phyloP scores from a whole-genome alignment of 352 stramenopile species.

The Globisporangium okanoganense region DNA sequence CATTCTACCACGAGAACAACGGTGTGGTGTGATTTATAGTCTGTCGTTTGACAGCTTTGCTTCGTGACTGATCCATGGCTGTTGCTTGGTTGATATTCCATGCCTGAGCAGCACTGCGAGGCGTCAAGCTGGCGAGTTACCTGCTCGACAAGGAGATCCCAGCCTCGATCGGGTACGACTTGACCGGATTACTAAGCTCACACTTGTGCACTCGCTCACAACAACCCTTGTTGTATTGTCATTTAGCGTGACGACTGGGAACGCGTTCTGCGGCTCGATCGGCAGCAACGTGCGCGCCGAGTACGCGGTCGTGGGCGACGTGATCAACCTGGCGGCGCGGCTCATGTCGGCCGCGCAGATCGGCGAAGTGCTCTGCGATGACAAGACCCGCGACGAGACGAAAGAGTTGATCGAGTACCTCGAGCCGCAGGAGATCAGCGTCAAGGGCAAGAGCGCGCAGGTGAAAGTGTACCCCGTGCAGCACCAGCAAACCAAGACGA shows the following conservation, averaged over 20 bases:
- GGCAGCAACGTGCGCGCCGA: conserved; percentile 66
- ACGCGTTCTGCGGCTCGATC: conserved; percentile 72
- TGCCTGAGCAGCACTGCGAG: conserved; percentile 36
- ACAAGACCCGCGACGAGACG: conserved; percentile 52
- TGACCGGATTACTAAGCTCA: not conserved
- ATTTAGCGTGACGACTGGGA: conserved; percentile 59
- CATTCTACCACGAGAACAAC: conserved; percentile 87
- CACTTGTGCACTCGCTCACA: not conserved
- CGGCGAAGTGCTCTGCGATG: conserved; percentile 74
- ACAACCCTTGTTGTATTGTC: conserved; percentile 1
- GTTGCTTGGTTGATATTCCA: not conserved
- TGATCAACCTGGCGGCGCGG: conserved; percentile 78
- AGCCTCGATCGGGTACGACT: conserved; percentile 58
- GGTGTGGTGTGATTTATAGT: no score
- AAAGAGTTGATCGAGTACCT: conserved; percentile 56
- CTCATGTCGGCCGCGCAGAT: conserved; percentile 63
- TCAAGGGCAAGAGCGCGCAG: conserved; percentile 57
- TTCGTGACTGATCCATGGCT: not conserved
- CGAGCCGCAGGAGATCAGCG: conserved; percentile 34
- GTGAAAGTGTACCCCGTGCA: conserved; percentile 51
- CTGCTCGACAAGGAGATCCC: conserved; percentile 58
- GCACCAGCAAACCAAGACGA: conserved; percentile 25
- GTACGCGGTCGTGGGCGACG: conserved; percentile 80
- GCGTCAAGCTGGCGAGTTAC: conserved; percentile 60
- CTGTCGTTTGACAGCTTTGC: no score